Evolutionary conservation across 768 basidiomycete species (phyloP).

Genomic region (Sporobolomyces pararoseus): DNA sequence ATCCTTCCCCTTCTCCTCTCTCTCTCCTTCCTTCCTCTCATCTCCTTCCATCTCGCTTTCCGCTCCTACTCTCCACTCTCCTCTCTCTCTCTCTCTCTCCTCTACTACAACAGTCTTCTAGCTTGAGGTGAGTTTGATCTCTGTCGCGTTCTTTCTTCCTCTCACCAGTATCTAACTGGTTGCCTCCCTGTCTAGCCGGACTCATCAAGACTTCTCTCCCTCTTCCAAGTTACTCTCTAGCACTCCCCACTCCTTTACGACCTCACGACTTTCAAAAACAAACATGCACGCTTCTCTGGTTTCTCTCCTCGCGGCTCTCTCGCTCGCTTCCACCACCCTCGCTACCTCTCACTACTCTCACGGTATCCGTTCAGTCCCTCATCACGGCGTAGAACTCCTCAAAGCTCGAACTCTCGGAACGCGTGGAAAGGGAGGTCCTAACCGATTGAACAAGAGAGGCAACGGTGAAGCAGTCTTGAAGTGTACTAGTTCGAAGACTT

Average conservation of each 20-base stretch:
- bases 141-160: not conserved
- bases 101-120: constrained; percentile 1
- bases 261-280: not conserved
- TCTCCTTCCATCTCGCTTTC: not conserved
- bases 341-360: constrained; percentile 24
- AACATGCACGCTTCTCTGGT: constrained; percentile 25
- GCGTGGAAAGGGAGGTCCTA: constrained; percentile 8
- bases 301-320: not conserved
- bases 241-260: not conserved
- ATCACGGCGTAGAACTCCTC: not conserved
- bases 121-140: not conserved
- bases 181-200: constrained; percentile 16
- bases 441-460: constrained; percentile 3
- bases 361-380: not conserved
- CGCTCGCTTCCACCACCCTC: constrained; percentile 8
- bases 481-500: constrained; percentile 26
- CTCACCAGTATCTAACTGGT: no score
- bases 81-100: not conserved
- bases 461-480: constrained; percentile 25
- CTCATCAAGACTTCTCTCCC: not conserved
- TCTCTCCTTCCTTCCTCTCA: no score
- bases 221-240: not conserved
- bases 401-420: constrained; percentile 4
- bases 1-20: not conserved
- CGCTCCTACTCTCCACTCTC: not conserved